Evolutionary conservation across 2,329 filamentous ascomycete species (phyloP), one percentile per base, ranked within the genome.

Genomic region (Seiridium unicorne): DNA sequence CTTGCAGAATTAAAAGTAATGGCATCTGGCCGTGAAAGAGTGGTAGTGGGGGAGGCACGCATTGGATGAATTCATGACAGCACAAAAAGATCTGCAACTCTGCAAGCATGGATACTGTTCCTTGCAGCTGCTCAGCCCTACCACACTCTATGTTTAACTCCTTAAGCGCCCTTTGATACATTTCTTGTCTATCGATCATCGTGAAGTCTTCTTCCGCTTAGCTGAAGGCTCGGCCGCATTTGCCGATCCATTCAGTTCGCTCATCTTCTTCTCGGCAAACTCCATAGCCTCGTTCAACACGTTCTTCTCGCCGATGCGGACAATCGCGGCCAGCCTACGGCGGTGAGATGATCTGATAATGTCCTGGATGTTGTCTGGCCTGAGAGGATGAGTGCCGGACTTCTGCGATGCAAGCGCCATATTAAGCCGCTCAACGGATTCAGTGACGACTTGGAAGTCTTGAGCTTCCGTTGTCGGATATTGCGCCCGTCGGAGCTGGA

Each of bases 301-400:
- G 65, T 81, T 80, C 72, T 92, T 92, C 74, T 94, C 91, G 11
- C 90, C 91, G 3, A 88, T 74, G 61, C 91, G 83, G 42, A 93
- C 89, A 55, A 84, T 77, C 31, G 87, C 68, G 0, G 90, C 90
- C 86, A 90, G 90, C 48, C 74, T 77, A 11, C 72, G 72, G 55
- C 82, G 75, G 36, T 75, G 66, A 3, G 63, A 63, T 5, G 47
- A 32, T 13, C 26, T 49, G 7, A 49, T 13, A 68, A 57, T 83
- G 80, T 44, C 80, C 71, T 0, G 68, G 18, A 26, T 26, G 18
- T 26, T 26, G 18, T 26, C 18, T 26, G 18, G 18, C 18, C 18
- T 26, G 18, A 26, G 18, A 26, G 18, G 18, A 26, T 26, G 18
- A 26, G 18, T 26, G 18, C 1, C 1, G 18, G 18, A 26, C 18